phyloP scores from a whole-genome alignment of 805 yeast genomes.

The Vanderwaltozyma verrucispora region DNA sequence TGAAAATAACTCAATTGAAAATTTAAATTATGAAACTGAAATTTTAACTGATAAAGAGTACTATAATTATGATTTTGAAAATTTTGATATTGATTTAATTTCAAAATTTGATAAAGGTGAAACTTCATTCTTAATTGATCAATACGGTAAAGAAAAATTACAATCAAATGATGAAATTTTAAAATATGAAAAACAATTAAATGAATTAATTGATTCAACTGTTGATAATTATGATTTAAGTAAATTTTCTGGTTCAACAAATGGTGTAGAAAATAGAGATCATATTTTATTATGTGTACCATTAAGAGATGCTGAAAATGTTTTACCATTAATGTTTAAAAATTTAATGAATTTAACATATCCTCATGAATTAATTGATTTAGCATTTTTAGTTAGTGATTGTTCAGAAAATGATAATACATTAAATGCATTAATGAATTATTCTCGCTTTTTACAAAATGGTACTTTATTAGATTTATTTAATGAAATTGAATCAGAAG shows the following conservation, averaged over 20 bases:
- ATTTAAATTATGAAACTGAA: slow-evolving; percentile 6
- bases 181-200: slow-evolving; percentile 24
- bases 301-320: slow-evolving; percentile 65
- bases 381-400: slow-evolving; percentile 73
- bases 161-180: slow-evolving; percentile 22
- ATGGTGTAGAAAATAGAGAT: slow-evolving; percentile 45
- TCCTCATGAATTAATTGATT: slow-evolving; percentile 68
- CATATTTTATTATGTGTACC: slow-evolving; percentile 65
- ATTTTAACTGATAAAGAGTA: slow-evolving; percentile 23
- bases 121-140: slow-evolving; percentile 28
- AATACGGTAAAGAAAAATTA: slow-evolving; percentile 26
- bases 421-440: slow-evolving; percentile 52
- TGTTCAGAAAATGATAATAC: slow-evolving; percentile 61
- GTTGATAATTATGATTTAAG: slow-evolving; percentile 55
- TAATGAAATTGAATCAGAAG: slow-evolving; percentile 16
- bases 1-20: not conserved
- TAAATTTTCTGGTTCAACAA: slow-evolving; percentile 42
- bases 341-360: slow-evolving; percentile 81
- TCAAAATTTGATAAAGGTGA: slow-evolving; percentile 32
- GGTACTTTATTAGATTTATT: slow-evolving; percentile 46
- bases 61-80: slow-evolving; percentile 27
- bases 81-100: slow-evolving; percentile 26
- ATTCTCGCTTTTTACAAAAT: slow-evolving; percentile 56
- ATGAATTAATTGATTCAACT: slow-evolving; percentile 34
- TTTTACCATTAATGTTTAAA: slow-evolving; percentile 72